phyloP scores from a whole-genome alignment of 1,284 basidiomycete species.

The Irpex rosettiformis region DNA sequence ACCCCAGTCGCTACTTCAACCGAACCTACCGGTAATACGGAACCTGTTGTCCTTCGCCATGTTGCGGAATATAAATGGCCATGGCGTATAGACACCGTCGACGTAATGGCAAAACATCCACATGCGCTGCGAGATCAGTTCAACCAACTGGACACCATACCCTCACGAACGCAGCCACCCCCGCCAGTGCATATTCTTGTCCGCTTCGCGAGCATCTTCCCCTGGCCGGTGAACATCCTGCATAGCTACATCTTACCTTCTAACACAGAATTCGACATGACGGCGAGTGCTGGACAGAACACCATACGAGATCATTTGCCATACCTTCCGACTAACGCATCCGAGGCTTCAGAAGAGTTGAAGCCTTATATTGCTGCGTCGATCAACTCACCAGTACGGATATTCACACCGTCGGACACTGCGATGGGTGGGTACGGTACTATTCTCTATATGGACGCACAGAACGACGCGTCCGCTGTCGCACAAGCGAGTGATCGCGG shows the following conservation, averaged over 20 bases:
- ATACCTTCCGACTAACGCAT: slow-evolving; percentile 28
- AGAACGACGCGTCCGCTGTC: slow-evolving; percentile 39
- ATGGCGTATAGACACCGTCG: slow-evolving; percentile 52
- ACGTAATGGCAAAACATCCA: slow-evolving; percentile 27
- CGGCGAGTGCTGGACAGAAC: not conserved
- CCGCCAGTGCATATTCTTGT: slow-evolving; percentile 48
- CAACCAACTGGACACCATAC: slow-evolving; percentile 17
- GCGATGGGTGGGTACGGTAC: slow-evolving; percentile 57
- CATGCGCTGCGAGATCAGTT: slow-evolving; percentile 15
- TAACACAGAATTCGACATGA: slow-evolving; percentile 34
- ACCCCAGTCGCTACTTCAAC: slow-evolving; percentile 4
- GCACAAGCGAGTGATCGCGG: slow-evolving; percentile 43
- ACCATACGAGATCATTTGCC: slow-evolving; percentile 31
- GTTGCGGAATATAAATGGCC: slow-evolving; percentile 44
- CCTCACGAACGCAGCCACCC: slow-evolving; percentile 7
- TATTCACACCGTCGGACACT: slow-evolving; percentile 54
- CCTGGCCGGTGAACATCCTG: slow-evolving; percentile 66
- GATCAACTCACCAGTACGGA: slow-evolving; percentile 55
- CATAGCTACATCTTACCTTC: slow-evolving; percentile 54
- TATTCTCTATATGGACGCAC: slow-evolving; percentile 60
- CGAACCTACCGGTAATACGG: slow-evolving; percentile 10
- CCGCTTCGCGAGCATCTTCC: slow-evolving; percentile 56
- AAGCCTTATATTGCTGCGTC: slow-evolving; percentile 29
- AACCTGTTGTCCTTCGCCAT: slow-evolving; percentile 33
- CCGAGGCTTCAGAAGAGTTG: not conserved